phyloP scores from a whole-genome alignment of 2,329 filamentous ascomycete species.

The Phaeosphaeriaceae sp. region DNA sequence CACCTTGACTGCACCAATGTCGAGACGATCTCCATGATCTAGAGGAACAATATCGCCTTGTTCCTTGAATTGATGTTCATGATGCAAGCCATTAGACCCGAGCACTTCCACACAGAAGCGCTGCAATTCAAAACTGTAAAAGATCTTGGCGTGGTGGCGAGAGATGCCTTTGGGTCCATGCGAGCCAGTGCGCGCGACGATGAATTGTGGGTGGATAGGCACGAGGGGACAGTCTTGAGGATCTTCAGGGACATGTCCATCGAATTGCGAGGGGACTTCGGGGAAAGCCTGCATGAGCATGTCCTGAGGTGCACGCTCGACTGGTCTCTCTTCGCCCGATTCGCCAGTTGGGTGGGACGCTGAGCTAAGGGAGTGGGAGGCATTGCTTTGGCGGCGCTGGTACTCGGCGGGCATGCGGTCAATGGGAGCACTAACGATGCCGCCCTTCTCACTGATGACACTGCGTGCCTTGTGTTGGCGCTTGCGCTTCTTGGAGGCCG shows the following conservation, averaged over 20 bases:
- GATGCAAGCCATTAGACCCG: slow-evolving; percentile 70
- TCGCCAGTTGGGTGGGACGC: slow-evolving; percentile 51
- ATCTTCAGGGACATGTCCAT: slow-evolving; percentile 64
- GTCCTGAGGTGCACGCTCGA: slow-evolving; percentile 42
- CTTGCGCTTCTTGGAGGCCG: slow-evolving; percentile 53
- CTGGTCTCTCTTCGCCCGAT: slow-evolving; percentile 33
- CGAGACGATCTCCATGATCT: slow-evolving; percentile 69
- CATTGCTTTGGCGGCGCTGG: slow-evolving; percentile 43
- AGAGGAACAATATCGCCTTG: slow-evolving; percentile 53
- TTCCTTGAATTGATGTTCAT: slow-evolving; percentile 32
- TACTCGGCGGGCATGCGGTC: slow-evolving; percentile 43
- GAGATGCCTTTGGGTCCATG: slow-evolving; percentile 77
- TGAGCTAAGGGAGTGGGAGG: slow-evolving; percentile 60
- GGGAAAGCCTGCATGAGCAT: slow-evolving; percentile 46
- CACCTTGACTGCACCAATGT: slow-evolving; percentile 75
- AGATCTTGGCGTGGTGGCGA: slow-evolving; percentile 74
- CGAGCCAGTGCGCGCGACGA: slow-evolving; percentile 51
- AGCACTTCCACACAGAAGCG: slow-evolving; percentile 71
- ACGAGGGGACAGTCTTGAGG: slow-evolving; percentile 70
- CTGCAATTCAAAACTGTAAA: slow-evolving; percentile 68
- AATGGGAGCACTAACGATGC: slow-evolving; percentile 60
- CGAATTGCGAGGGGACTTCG: slow-evolving; percentile 57
- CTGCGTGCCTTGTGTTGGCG: slow-evolving; percentile 57
- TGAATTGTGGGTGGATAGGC: slow-evolving; percentile 70
- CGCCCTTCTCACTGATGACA: slow-evolving; percentile 73